Base-by-base conservation (phyloP, 805 yeast species). In the Candida lessepsii region DNA sequence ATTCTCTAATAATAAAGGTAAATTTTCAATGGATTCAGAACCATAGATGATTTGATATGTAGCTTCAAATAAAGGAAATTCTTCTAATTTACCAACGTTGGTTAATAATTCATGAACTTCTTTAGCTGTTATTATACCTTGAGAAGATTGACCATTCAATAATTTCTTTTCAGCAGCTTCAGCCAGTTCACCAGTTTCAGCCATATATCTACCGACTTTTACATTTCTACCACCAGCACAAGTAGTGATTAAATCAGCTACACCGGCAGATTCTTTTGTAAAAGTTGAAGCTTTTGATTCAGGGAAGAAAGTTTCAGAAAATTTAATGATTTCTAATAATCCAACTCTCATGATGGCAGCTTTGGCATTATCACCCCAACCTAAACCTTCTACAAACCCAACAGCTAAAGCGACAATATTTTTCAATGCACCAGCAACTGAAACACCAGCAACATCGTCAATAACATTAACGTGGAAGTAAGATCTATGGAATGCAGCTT, bases 301-400 rank as follows among this genome's bases (percentile, higher is more conserved):
- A 2, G 72, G 72, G 48, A 70, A 63, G 68, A 86, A 91, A 52
- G 74, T 75, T 57, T 81, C 75, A 3, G 74, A 66, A 47, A 70
- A 70, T 49, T 63, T 66, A 49, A 70, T 67, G 41, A 57, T 68
- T 51, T 70, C 75, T 44, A 63, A 53, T 33, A 70, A 50, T 3
- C 75, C 75, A 41, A 69, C 60, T 56, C 75, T 63, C 75, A 70
- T 70, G 49, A 70, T 60, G 31, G 75, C 75, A 27, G 73, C 60
- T 58, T 69, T 70, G 46, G 75, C 74, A 43, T 70, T 70, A 57
- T 70, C 75, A 51, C 75, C 75, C 75, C 75, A 70, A 34, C 73
- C 73, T 41, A 59, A 58, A 29, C 75, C 75, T 51, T 68, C 74
- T 30, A 70, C 74, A 42, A 70, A 66, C 18, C 75, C 75, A 17